Conservation (phyloP, 257 asterid species). For the Lycium barbarum region DNA sequence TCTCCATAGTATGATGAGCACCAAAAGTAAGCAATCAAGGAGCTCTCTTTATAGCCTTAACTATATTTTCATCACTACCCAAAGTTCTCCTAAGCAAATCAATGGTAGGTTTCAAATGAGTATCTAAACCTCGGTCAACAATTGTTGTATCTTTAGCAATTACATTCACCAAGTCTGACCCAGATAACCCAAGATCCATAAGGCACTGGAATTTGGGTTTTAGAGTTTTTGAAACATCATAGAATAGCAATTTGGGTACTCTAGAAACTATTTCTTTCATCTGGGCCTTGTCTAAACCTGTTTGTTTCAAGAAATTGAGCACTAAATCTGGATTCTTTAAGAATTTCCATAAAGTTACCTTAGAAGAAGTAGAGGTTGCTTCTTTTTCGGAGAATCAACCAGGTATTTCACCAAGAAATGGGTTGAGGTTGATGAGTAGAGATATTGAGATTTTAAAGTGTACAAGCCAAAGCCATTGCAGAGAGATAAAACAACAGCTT, state of each 20-base stretch:
- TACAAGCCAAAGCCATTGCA: no score
- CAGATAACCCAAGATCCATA: background rate
- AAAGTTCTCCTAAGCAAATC: background rate
- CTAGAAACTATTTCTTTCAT: conserved; percentile 32
- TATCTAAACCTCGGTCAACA: background rate
- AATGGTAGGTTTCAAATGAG: background rate
- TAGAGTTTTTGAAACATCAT: conserved; percentile 29
- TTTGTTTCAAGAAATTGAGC: conserved; percentile 24
- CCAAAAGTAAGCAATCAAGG: conserved; percentile 2
- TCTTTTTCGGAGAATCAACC: background rate
- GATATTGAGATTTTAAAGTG: background rate
- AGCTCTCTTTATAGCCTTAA: background rate
- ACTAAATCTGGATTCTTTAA: conserved; percentile 27
- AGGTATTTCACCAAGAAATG: background rate
- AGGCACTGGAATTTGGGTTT: conserved; percentile 32
- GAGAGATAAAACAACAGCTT: background rate
- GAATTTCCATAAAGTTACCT: conserved; percentile 24
- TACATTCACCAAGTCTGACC: conserved; percentile 1
- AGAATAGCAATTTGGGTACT: conserved; percentile 4
- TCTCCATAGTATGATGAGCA: background rate
- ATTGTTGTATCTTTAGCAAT: background rate
- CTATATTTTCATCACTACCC: conserved; percentile 27
- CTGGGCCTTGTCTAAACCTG: conserved; percentile 22
- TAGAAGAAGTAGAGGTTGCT: conserved; percentile 24
- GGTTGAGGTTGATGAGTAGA: background rate